Evolutionary conservation across 139 green algal species (phyloP).

Genomic region (Desmodesmus armatus): DNA sequence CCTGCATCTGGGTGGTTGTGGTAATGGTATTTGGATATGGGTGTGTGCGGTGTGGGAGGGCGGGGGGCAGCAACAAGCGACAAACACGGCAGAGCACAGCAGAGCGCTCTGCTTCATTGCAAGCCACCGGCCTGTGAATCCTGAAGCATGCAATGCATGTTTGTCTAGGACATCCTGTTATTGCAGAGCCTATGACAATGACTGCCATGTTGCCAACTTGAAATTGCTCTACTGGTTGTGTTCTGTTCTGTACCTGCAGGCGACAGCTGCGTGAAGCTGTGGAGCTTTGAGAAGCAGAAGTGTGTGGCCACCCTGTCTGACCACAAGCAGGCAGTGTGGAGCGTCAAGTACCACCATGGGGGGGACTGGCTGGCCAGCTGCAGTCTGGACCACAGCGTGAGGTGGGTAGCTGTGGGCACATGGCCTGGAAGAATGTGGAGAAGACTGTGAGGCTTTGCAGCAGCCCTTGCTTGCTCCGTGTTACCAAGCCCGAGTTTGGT

Average conservation of each 20-base stretch:
- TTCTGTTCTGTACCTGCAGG: constrained; percentile 44
- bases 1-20: no score
- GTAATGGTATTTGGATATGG: no score
- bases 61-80: no score
- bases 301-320: constrained; percentile 85
- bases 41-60: no score
- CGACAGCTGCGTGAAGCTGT: constrained; percentile 86
- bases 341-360: constrained; percentile 74
- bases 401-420: constrained; percentile 44
- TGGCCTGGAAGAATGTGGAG: not conserved
- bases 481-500: no score
- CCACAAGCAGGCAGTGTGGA: constrained; percentile 81
- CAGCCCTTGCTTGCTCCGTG: not conserved
- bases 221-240: not conserved
- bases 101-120: no score
- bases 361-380: constrained; percentile 81
- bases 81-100: no score
- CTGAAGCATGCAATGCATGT: no score
- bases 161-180: no score
- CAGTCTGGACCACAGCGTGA: constrained; percentile 82
- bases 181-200: no score
- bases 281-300: constrained; percentile 86
- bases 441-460: not conserved
- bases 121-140: no score
- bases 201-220: not conserved